Percentiles rank a stretch among this genome's conserved stretches.
phyloP scores from a whole-genome alignment of 345 rosid genomes.

The Gossypium longicalyx region DNA sequence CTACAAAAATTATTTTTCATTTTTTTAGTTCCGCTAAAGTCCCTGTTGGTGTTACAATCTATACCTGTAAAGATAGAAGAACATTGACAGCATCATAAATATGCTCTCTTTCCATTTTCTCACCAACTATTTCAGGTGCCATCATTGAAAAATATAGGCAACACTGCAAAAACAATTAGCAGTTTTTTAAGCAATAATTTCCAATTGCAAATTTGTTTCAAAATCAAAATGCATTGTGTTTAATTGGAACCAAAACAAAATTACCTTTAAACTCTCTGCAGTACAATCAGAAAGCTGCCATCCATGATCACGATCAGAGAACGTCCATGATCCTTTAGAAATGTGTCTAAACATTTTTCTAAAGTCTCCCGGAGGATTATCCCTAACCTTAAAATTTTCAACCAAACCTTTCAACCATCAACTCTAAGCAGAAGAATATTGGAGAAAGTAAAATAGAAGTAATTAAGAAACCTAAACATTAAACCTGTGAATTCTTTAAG shows the following conservation, averaged over 20 bases:
- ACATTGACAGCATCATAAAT: slow-evolving; percentile 50
- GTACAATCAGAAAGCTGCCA: slow-evolving; percentile 67
- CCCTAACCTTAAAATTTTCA: slow-evolving; percentile 7
- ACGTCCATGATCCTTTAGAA: slow-evolving; percentile 62
- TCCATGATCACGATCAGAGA: slow-evolving; percentile 64
- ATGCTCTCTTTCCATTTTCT: slow-evolving; percentile 35
- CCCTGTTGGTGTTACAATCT: neutral
- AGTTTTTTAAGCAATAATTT: neutral
- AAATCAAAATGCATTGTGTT: neutral
- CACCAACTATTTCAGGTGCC: slow-evolving; percentile 48
- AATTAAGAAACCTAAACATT: too few relatives aligned
- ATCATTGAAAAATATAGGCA: slow-evolving; percentile 40
- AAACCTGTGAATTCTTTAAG: slow-evolving; percentile 72
- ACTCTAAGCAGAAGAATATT: neutral
- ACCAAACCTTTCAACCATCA: neutral
- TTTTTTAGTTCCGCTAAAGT: too few relatives aligned
- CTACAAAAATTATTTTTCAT: too few relatives aligned
- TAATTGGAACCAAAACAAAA: neutral
- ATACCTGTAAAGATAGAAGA: slow-evolving; percentile 47
- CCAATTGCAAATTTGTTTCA: too few relatives aligned
- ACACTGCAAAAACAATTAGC: neutral
- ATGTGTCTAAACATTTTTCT: slow-evolving; percentile 46
- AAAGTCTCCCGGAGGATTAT: slow-evolving; percentile 52
- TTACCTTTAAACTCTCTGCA: slow-evolving; percentile 53
- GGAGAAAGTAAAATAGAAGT: neutral